Conservation (phyloP, 2,329 filamentous ascomycete genomes). For the Magnaporthiopsis rhizophila region DNA sequence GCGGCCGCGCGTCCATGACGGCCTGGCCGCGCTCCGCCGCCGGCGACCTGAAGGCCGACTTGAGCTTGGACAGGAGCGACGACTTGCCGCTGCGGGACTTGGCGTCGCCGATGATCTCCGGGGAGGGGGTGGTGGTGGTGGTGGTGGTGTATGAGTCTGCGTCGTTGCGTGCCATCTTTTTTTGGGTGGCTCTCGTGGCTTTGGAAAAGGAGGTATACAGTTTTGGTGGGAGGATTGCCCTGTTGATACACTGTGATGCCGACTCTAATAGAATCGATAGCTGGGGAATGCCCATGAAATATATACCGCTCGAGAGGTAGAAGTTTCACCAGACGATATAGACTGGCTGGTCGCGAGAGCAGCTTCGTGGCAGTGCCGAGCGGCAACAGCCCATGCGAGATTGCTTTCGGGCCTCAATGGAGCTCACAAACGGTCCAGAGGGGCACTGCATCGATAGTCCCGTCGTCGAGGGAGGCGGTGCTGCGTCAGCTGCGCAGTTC, state of each 20-base stretch:
- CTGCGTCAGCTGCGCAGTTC: not conserved
- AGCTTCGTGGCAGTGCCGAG: not conserved
- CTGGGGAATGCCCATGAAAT: not conserved
- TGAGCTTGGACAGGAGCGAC: not conserved
- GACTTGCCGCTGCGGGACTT: not conserved
- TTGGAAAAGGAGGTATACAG: not conserved
- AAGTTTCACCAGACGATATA: not conserved
- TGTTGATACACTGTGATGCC: not conserved
- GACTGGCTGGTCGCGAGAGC: not conserved
- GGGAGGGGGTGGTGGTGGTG: not conserved
- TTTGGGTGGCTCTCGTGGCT: not conserved
- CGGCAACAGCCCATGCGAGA: not conserved
- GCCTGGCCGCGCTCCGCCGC: not conserved
- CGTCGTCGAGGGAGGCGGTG: not conserved
- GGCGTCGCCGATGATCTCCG: not conserved
- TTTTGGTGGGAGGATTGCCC: not conserved
- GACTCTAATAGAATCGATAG: not conserved
- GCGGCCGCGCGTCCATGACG: not conserved
- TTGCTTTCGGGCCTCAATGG: not conserved
- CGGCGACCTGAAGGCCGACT: slow-evolving; percentile 1
- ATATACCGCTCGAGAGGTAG: not conserved
- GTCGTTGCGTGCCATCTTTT: not conserved
- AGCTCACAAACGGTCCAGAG: not conserved
- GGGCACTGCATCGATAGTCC: not conserved
- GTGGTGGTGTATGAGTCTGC: not conserved